A percentile compares a stretch with the other conserved stretches of the same genome.
These are phyloP conservation scores for Pouteria campechiana DNA, from an alignment of 179 eudicot species.

Conservation along the genomic window DNA sequence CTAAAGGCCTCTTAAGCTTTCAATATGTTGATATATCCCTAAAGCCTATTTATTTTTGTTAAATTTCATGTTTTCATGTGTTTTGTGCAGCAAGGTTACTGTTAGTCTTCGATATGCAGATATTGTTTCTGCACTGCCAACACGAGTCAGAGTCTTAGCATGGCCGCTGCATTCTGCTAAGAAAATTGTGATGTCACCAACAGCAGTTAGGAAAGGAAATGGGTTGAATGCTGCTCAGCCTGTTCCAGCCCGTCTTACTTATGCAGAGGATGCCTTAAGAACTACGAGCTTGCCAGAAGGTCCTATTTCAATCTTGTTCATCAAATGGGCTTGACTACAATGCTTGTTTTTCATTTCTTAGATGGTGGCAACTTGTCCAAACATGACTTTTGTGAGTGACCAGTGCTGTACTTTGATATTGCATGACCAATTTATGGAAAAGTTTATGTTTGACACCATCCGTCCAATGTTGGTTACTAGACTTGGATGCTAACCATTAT, in stretches of 20 bases:
- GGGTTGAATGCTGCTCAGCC: constrained; percentile 28
- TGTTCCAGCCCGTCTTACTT: constrained; percentile 58
- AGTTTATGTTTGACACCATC: no score
- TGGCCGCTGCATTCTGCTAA: constrained; percentile 64
- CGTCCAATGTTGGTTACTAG: no score
- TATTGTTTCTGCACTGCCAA: constrained; percentile 72
- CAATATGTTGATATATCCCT: neutral
- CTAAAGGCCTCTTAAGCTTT: neutral
- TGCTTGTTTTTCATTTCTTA: no score
- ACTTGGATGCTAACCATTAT: no score
- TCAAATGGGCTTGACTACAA: neutral
- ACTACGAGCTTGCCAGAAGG: constrained; percentile 90
- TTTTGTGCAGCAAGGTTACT: constrained; percentile 58
- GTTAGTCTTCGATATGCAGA: constrained; percentile 78
- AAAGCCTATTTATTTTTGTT: neutral
- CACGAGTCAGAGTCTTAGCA: constrained; percentile 70
- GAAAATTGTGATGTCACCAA: constrained; percentile 12
- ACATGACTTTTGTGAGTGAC: no score
- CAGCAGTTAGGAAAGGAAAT: constrained; percentile 19
- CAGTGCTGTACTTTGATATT: no score
- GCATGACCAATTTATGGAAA: no score
- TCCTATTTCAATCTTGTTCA: constrained; percentile 4
- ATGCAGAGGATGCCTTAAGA: constrained; percentile 84
- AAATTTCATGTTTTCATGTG: neutral
- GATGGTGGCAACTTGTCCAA: no score